phyloP scores from a whole-genome alignment of 257 asterid genomes.

The Thymus quinquecostatus region DNA sequence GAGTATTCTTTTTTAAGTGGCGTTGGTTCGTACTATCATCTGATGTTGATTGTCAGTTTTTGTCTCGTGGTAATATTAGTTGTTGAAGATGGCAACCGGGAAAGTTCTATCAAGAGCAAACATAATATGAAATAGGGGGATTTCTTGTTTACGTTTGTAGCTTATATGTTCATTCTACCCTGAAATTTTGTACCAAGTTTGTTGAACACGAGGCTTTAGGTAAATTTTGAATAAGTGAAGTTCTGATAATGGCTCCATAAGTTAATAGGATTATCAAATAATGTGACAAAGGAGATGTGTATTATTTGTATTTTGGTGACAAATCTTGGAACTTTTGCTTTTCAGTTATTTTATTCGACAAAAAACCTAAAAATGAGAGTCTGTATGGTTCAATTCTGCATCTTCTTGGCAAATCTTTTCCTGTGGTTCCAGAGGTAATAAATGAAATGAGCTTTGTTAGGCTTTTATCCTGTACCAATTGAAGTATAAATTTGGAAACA shows the following conservation, averaged over 20 bases:
- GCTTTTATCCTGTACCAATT: neutral
- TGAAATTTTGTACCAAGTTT: neutral
- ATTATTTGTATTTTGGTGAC: neutral
- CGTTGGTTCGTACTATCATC: neutral
- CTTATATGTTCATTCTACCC: neutral
- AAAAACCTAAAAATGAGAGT: neutral
- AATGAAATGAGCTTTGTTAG: neutral
- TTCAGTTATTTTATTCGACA: neutral
- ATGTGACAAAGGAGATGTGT: neutral
- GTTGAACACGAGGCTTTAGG: neutral
- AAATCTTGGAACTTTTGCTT: neutral
- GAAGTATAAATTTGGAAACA: neutral
- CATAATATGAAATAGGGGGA: neutral
- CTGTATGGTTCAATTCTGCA: neutral
- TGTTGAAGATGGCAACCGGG: neutral
- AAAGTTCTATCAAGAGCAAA: neutral
- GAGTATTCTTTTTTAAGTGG: neutral
- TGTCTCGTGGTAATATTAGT: neutral
- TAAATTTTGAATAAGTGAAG: slow-evolving; percentile 1
- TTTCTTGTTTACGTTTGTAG: neutral
- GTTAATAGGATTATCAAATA: neutral
- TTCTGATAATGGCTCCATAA: neutral
- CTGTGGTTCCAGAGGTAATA: neutral
- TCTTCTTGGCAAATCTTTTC: neutral
- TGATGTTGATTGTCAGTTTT: neutral